Base-by-base conservation (phyloP, 2,329 filamentous ascomycete species). In the Verticillium longisporum region DNA sequence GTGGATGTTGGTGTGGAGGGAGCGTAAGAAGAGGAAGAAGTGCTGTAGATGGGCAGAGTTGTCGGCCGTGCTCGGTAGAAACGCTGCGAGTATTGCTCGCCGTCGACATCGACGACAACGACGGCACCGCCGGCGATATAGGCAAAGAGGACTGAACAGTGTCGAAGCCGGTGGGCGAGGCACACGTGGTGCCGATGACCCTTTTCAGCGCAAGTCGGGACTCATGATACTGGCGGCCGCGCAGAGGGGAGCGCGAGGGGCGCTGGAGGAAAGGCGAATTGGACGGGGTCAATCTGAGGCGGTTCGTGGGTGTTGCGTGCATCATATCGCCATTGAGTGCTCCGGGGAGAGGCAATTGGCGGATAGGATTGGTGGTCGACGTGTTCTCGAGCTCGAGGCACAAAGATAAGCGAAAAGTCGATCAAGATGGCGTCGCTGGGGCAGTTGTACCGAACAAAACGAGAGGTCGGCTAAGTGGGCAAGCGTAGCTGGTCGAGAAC, bases 41-140 rank as follows among this genome's bases (percentile, higher is more conserved):
- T 70, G 71, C 84, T 64, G 80, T 90, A 74, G 73, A 84, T 64
- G 72, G 92, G 90, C 50, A 90, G 74, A 6, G 91, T 89, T 26
- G 87, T 86, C 11, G 93, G 92, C 36, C 91, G 86, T 50, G 94
- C 95, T 70, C 92, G 87, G 78, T 91, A 98, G 78, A 98, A 98
- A 62, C 92, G 88, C 73, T 98, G 94, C 1, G 83, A 83, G 69
- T 83, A 84, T 58, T 79, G 74, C 70, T 90, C 81, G 58, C 87
- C 84, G 65, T 91, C 85, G 59, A 97, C 81, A 67, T 90, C 88
- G 7, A 93, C 91, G 18, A 98, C 85, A 0, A 99, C 91, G n/a
- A 92, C 94, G 54, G 94, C 92, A 10, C 92, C 95, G 60, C 95
- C 95, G 9, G 95, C 94, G 65, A 92, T 93, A 72, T 96, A 95